Percentiles rank a stretch among this genome's conserved stretches.
These are phyloP conservation scores for Leccinellum luteum DNA, from an alignment of 768 basidiomycete genomes.

Conservation along the genomic window DNA sequence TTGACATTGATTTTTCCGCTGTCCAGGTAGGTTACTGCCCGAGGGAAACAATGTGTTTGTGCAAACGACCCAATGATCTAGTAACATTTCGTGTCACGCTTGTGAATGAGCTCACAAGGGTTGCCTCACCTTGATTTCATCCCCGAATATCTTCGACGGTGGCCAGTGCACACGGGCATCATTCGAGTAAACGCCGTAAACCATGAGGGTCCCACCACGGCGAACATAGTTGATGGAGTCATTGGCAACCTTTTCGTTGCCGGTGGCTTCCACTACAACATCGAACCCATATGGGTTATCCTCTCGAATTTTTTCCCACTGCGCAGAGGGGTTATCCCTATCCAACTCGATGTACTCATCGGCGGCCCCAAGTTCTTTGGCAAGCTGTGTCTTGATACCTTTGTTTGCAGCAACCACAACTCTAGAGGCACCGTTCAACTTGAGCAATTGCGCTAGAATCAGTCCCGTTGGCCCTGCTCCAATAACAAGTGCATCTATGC, in stretches of 20 bases:
- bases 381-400: slow-evolving; percentile 83
- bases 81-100: not conserved
- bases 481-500: slow-evolving; percentile 74
- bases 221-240: slow-evolving; percentile 85
- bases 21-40: slow-evolving; percentile 82
- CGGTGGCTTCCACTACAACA: slow-evolving; percentile 76
- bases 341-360: slow-evolving; percentile 86
- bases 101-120: not conserved
- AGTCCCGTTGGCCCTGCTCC: slow-evolving; percentile 87
- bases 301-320: slow-evolving; percentile 73
- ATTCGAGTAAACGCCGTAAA: slow-evolving; percentile 86
- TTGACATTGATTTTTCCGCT: slow-evolving; percentile 75
- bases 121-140: slow-evolving; percentile 57
- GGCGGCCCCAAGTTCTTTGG: slow-evolving; percentile 67
- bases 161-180: slow-evolving; percentile 82
- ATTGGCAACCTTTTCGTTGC: slow-evolving; percentile 81
- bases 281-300: slow-evolving; percentile 86
- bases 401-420: slow-evolving; percentile 84
- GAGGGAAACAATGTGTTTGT: slow-evolving; percentile 82
- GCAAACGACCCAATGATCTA: slow-evolving; percentile 87
- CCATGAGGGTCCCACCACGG: slow-evolving; percentile 74
- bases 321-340: slow-evolving; percentile 59
- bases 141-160: slow-evolving; percentile 74
- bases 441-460: slow-evolving; percentile 82
- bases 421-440: slow-evolving; percentile 75